Evolutionary conservation across 768 basidiomycete genomes (phyloP).

Genomic region (Trametes villosa): DNA sequence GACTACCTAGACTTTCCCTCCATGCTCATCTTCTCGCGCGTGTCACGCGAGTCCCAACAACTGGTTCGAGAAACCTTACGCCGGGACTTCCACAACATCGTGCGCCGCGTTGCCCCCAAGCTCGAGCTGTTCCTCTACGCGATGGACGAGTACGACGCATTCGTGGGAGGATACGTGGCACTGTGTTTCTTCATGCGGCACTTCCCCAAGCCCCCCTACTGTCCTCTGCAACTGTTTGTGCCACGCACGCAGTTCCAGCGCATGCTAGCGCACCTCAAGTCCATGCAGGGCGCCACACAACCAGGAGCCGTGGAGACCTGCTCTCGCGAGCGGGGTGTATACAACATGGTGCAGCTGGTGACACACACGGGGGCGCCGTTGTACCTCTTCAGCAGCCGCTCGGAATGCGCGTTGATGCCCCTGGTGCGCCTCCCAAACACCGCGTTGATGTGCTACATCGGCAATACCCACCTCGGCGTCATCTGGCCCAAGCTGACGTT

Average conservation of each 20-base stretch:
- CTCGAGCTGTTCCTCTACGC: neutral
- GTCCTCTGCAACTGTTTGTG: neutral
- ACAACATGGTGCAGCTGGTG: neutral
- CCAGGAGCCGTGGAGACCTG: neutral
- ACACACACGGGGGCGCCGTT: neutral
- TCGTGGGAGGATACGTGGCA: neutral
- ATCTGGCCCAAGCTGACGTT: neutral
- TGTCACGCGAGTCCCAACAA: neutral
- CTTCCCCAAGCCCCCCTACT: neutral
- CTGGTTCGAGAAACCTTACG: neutral
- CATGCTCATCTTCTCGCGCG: neutral
- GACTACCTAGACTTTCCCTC: neutral
- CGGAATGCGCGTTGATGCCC: neutral
- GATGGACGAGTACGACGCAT: neutral
- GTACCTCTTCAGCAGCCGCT: neutral
- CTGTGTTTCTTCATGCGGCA: neutral
- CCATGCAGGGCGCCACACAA: neutral
- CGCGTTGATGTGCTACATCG: neutral
- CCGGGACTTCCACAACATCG: neutral
- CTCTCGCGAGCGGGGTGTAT: neutral
- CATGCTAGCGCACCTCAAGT: neutral
- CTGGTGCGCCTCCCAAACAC: neutral
- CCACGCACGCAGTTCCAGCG: neutral
- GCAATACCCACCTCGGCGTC: neutral
- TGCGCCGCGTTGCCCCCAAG: neutral